phyloP scores from a whole-genome alignment of 257 asterid genomes.

The Catharanthus roseus region DNA sequence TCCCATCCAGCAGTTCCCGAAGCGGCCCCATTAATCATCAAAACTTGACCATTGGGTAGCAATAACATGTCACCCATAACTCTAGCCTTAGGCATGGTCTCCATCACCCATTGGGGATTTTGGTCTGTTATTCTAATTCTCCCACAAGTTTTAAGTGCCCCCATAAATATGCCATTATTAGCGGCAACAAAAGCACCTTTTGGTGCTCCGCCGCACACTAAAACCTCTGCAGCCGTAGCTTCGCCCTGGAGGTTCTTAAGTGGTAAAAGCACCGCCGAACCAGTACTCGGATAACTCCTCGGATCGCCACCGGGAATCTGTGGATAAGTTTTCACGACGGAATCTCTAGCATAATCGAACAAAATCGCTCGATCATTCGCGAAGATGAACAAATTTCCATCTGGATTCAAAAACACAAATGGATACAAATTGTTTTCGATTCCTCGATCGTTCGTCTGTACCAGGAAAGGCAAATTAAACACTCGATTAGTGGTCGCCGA shows the following conservation, averaged over 20 bases:
- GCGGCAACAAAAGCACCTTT: slow-evolving; percentile 25
- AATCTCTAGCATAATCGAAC: slow-evolving; percentile 21
- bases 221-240: slow-evolving; percentile 21
- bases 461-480: slow-evolving; percentile 27
- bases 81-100: slow-evolving; percentile 40
- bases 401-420: slow-evolving; percentile 34
- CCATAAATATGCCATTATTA: slow-evolving; percentile 14
- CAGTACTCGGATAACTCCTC: slow-evolving; percentile 41
- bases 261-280: slow-evolving; percentile 43
- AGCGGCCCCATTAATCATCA: slow-evolving; percentile 38
- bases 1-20: slow-evolving; percentile 41
- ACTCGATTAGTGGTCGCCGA: not conserved
- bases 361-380: slow-evolving; percentile 39
- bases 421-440: slow-evolving; percentile 44
- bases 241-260: slow-evolving; percentile 19
- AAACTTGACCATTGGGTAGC: slow-evolving; percentile 33
- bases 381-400: slow-evolving; percentile 42
- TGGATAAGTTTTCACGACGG: slow-evolving; percentile 29
- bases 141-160: slow-evolving; percentile 37
- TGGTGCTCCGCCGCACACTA: slow-evolving; percentile 49
- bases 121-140: slow-evolving; percentile 31
- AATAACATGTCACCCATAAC: slow-evolving; percentile 50
- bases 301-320: slow-evolving; percentile 35
- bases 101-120: slow-evolving; percentile 45
- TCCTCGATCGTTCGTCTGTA: slow-evolving; percentile 25